phyloP scores from a whole-genome alignment of 306 rosid species.

The Prunus mira region DNA sequence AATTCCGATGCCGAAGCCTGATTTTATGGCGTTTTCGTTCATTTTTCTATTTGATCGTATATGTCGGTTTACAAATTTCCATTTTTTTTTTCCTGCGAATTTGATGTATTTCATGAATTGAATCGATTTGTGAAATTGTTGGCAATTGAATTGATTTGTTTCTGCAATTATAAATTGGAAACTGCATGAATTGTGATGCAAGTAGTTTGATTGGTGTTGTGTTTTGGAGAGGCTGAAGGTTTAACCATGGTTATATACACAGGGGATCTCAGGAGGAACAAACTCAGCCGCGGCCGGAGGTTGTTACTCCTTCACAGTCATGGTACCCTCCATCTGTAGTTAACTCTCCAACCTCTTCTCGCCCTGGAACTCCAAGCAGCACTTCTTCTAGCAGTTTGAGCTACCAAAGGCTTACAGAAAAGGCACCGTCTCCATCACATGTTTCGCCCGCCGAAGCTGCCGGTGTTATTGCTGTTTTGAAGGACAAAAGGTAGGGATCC shows the following conservation, averaged over 20 bases:
- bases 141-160: not conserved
- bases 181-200: not conserved
- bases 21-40: not conserved
- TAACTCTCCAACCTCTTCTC: conserved; percentile 56
- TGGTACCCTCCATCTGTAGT: conserved; percentile 80
- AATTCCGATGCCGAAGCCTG: not conserved
- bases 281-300: conserved; percentile 54
- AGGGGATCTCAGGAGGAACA: conserved; percentile 92
- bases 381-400: conserved; percentile 43
- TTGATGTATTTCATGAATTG: not conserved
- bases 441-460: conserved; percentile 88
- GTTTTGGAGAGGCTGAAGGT: not conserved
- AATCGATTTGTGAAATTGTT: not conserved
- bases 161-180: not conserved
- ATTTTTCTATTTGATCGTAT: not conserved
- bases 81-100: not conserved
- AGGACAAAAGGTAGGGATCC: conserved; percentile 59
- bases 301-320: conserved; percentile 52
- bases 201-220: not conserved
- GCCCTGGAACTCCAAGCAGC: conserved; percentile 62
- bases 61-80: not conserved
- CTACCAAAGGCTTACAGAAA: conserved; percentile 43
- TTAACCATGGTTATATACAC: not conserved
- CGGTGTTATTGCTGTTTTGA: conserved; percentile 59
- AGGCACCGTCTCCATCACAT: conserved; percentile 46